These are phyloP conservation scores for Fusarium nisikadoi DNA, from an alignment of 2,329 filamentous ascomycete genomes.

Conservation along the genomic window DNA sequence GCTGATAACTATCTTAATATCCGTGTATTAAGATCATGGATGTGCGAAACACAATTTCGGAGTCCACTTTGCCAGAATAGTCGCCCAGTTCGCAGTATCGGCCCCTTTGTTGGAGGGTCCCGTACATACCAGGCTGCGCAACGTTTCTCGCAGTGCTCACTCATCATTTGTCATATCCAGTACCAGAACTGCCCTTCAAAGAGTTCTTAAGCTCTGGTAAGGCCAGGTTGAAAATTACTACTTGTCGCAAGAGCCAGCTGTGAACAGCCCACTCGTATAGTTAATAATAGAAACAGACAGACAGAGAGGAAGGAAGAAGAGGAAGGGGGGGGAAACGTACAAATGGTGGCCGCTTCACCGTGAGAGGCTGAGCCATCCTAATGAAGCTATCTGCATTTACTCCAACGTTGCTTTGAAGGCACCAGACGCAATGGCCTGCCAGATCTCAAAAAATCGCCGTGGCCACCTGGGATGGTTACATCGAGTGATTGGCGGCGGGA, in stretches of 20 bases:
- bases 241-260: conserved; percentile 1
- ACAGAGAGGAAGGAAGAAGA: neutral
- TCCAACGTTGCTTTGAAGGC: conserved; percentile 36
- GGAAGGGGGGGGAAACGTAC: neutral
- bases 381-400: conserved; percentile 35
- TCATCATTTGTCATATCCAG: conserved; percentile 38
- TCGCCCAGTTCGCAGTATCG: conserved; percentile 35
- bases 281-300: neutral
- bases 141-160: conserved; percentile 32
- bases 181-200: conserved; percentile 30
- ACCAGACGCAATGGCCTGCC: conserved; percentile 41
- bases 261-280: conserved; percentile 7
- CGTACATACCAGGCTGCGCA: conserved; percentile 8
- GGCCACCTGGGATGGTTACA: conserved; percentile 44
- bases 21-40: conserved; percentile 42
- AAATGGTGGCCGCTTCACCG: conserved; percentile 11
- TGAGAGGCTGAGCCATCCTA: conserved; percentile 19
- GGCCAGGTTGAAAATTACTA: conserved; percentile 8
- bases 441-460: conserved; percentile 46
- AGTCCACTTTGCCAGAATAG: conserved; percentile 38
- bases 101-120: conserved; percentile 38
- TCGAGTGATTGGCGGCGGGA: conserved; percentile 36
- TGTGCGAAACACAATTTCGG: conserved; percentile 46
- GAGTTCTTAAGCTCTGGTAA: neutral
- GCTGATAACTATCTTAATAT: conserved; percentile 44